Evolutionary conservation across 495 filamentous ascomycete species (phyloP), one percentile per base, ranked within the genome.

Genomic region (Xylaria venustula): DNA sequence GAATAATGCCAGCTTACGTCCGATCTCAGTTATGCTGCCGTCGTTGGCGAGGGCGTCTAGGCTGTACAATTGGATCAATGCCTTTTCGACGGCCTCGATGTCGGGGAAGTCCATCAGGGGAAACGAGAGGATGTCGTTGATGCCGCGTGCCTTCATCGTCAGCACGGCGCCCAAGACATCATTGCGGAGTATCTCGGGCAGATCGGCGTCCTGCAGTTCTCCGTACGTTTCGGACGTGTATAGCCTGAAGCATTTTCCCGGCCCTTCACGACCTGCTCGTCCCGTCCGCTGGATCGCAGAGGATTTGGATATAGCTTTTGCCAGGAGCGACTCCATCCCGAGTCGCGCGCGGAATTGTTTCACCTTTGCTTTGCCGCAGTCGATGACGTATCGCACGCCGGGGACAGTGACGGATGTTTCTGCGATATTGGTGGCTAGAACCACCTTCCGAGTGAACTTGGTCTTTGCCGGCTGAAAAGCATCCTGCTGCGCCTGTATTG

Each of bases 391-490:
- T 2, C 92, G 85, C 3, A 99, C 92, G 2, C 95, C 95, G 7
- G 93, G 87, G 0, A 99, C 92, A 0, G 95, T 99, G 54, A 99
- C 88, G 1, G 95, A 99, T 0, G 95, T 98, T 68, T 99, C 95
- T 22, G 95, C 95, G 63, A 99, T 97, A 72, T 99, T 99, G 14
- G 95, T 99, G 0, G 92, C 85, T 2, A 99, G 80, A 11, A 99
- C 91, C 7, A 99, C 75, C 66, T 98, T 99, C 40, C 95, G 83
- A 0, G 89, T 96, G 46, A 78, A 81, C 19, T 80, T 79, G 9
- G 85, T 83, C 1, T 90, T 88, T 26, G 91, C 80, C 6, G 88
- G 90, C 23, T 85, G 79, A 69, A 99, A 99, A 23, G 93, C 90
- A 19, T 85, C 81, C 64, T 96, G 90, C 66, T 99, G 95, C 0